Base-by-base conservation (phyloP, 345 rosid species). In the Bruguiera sexangula region DNA sequence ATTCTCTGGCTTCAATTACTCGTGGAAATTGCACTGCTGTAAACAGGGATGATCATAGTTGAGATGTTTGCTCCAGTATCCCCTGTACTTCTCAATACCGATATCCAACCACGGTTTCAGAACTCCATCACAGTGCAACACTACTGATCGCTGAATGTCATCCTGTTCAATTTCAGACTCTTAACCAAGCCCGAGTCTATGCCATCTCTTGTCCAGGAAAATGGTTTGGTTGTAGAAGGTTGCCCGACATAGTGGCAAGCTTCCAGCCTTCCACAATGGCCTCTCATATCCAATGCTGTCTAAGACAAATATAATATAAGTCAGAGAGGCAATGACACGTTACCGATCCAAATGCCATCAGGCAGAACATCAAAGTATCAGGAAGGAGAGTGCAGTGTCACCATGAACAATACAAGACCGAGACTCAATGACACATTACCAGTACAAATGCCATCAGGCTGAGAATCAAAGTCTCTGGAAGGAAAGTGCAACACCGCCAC, bases 21-120 rank as follows among this genome's bases (percentile, higher is more conserved):
- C 73, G 1, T 89, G 98, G 52, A 75, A 51, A 65, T 75, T 75
- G 71, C 79, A 75, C 59, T 71, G 72, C 32, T 71, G 75, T 13
- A 76, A 66, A 52, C 43, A 56, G 1, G 61, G 62, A 39, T 67
- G 36, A 29, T 76, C 68, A 34, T 60, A 71, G 68, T 67, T 56
- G 58, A 76, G 22, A 60, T 60, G 63, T 55, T 61, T 62, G 71
- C 64, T 76, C 79, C 79, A 71, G 69, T 66, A 71, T 39, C 54
- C 11, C 65, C 46, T 71, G 16, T 67, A 71, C 70, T 34, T 67
- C 18, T 65, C 43, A 8, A 56, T 18, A 6, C 76, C 62, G 16
- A 76, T 76, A 56, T 76, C 69, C 48, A 71, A 43, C 80, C 80
- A 76, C 36, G 80, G 76, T 67, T 76, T 76, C 76, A 20, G 67